Conservation (phyloP, 2,329 filamentous ascomycete species). For the Raffaelea ambrosiae region DNA sequence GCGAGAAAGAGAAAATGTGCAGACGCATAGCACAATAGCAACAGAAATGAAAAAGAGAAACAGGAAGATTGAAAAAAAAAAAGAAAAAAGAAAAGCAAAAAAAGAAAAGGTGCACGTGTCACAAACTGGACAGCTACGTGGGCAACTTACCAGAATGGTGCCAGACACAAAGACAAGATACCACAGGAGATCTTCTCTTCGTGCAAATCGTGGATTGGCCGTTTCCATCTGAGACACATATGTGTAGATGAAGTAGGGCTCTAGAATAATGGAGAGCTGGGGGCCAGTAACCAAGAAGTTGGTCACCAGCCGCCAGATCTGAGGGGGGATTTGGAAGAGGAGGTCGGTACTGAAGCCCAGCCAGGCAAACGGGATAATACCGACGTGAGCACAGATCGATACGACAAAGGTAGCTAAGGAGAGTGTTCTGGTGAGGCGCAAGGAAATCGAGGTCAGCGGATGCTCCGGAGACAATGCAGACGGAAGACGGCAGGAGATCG, state of each 20-base stretch:
- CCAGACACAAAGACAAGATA: conserved; percentile 67
- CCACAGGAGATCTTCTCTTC: conserved; percentile 70
- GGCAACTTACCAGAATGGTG: conserved; percentile 66
- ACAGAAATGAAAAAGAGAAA: conserved; percentile 3
- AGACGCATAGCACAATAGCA: not conserved
- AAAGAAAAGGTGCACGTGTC: conserved; percentile 8
- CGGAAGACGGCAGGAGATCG: not conserved
- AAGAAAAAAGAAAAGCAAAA: conserved; percentile 10
- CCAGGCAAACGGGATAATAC: conserved; percentile 40
- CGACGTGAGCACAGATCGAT: conserved; percentile 52
- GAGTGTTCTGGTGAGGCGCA: not conserved
- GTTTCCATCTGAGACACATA: conserved; percentile 70
- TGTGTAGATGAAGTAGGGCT: conserved; percentile 72
- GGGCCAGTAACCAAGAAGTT: conserved; percentile 33
- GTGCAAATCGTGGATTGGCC: conserved; percentile 60
- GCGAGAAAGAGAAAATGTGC: not conserved
- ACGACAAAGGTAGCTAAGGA: conserved; percentile 19
- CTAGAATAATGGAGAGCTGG: conserved; percentile 50
- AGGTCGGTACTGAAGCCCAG: conserved; percentile 45
- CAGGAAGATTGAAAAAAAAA: conserved; percentile 15
- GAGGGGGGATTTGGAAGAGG: conserved; percentile 46
- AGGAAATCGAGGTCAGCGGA: not conserved
- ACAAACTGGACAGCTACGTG: not conserved
- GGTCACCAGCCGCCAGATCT: conserved; percentile 34
- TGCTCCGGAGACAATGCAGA: not conserved